Base-by-base conservation (phyloP, 169 alveolate genomes). In the Fabrea salina region DNA sequence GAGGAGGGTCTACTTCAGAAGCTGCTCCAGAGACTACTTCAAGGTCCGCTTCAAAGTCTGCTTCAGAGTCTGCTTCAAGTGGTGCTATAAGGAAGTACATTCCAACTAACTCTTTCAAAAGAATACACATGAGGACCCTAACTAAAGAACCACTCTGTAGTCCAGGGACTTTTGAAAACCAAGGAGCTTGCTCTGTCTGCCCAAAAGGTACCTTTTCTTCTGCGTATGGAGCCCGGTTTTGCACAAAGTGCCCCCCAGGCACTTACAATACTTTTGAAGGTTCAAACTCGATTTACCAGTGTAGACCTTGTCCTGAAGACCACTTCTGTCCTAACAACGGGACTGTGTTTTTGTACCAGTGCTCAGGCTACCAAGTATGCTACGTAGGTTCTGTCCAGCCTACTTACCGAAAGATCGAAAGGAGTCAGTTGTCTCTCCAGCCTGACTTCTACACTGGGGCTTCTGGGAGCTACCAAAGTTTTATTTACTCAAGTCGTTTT, bases 261-360 rank as follows among this genome's bases (percentile, higher is more conserved):
- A 44, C 64, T 0, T 41, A 70, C 30, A 44, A 70, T 5, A 25
- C 43, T 13, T 13, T 27, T 19, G 16, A 4, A 7, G 79, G 66
- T 5, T 4, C 66, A 11, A 49, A 25, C 19, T 70, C 79, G 16
- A 13, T 27, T 41, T 25, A 22, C 5, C 64, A 70, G 6, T 70
- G 79, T 43, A 27, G 16, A 3, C 79, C 79, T 19, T 70, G 79
- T 44, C 66, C 79, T 44, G 79, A 70, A 70, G 64, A 37, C 4
- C 13, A 43, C 22, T 70, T 44, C 49, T 47, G 37, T 16, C 19
- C n/a, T 25, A 30, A 19, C 13, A 8, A 19, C 4, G 79, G 54
- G 4, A 37, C 43, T 4, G 32, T 13, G 11, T n/a, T 2, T 27
- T 70, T 59, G 7, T 47, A 22, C n/a, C 30, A 44, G 27, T 70